These are phyloP conservation scores for Brachypodium distachyon DNA, from an alignment of 202 grass and related monocot species.

Conservation along the genomic window DNA sequence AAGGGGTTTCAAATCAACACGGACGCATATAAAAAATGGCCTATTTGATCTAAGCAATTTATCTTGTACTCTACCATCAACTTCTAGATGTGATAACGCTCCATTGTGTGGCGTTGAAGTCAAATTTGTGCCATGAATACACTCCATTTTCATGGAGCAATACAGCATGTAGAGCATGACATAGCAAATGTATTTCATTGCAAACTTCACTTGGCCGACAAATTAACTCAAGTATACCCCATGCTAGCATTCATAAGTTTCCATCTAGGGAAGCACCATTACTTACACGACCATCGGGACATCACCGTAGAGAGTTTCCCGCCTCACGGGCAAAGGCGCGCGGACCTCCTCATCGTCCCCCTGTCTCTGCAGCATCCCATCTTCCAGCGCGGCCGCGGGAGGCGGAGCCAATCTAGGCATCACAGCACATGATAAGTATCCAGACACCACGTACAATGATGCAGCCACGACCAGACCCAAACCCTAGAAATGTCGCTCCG, in stretches of 20 bases:
- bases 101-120: neutral
- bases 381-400: slow-evolving; percentile 38
- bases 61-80: neutral
- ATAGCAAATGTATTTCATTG: neutral
- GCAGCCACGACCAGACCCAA: neutral
- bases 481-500: neutral
- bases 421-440: neutral
- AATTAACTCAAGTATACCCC: neutral
- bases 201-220: neutral
- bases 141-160: neutral
- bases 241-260: neutral
- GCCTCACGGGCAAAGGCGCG: slow-evolving; percentile 60
- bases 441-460: neutral
- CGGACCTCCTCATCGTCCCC: slow-evolving; percentile 60
- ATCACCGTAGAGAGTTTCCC: slow-evolving; percentile 85
- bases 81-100: neutral
- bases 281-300: slow-evolving; percentile 38
- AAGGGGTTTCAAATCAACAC: neutral
- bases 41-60: neutral
- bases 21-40: neutral
- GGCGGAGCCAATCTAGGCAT: slow-evolving; percentile 28
- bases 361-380: slow-evolving; percentile 27
- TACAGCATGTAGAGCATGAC: neutral
- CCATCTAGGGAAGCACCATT: neutral
- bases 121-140: neutral